Conservation (phyloP, 306 rosid species). For the Medicago arabica region DNA sequence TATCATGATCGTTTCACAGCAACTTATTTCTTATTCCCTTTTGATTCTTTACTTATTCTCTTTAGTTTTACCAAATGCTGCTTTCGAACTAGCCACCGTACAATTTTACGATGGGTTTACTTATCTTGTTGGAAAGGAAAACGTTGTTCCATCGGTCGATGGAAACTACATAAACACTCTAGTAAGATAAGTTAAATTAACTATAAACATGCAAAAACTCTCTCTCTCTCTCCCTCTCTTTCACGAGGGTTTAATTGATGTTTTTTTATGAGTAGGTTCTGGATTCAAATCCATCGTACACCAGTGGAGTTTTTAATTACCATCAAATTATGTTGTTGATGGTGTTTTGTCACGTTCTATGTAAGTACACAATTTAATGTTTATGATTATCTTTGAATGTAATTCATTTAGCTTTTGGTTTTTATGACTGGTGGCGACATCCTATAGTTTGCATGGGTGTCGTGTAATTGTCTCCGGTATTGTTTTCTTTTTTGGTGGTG, state of each 20-base stretch:
- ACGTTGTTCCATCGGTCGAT: conserved; percentile 76
- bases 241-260: background rate
- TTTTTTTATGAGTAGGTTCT: conserved; percentile 56
- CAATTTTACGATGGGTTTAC: conserved; percentile 70
- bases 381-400: too few species aligned
- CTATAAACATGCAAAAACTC: background rate
- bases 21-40: conserved; percentile 20
- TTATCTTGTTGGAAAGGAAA: conserved; percentile 76
- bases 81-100: conserved; percentile 70
- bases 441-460: too few species aligned
- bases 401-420: too few species aligned
- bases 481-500: too few species aligned
- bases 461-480: too few species aligned
- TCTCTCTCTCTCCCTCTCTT: background rate
- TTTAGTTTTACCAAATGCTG: conserved; percentile 44
- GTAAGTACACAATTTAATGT: conserved; percentile 48
- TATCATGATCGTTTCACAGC: too few species aligned
- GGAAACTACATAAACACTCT: conserved; percentile 76
- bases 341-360: conserved; percentile 87
- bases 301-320: conserved; percentile 88
- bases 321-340: conserved; percentile 73
- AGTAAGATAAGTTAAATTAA: conserved; percentile 45
- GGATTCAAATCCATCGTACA: conserved; percentile 88
- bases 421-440: too few species aligned
- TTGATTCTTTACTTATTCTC: conserved; percentile 1